A percentile compares a stretch with the other conserved stretches of the same genome.
These are phyloP conservation scores for Metschnikowia lochheadii DNA, from an alignment of 805 yeast species.

Conservation along the genomic window DNA sequence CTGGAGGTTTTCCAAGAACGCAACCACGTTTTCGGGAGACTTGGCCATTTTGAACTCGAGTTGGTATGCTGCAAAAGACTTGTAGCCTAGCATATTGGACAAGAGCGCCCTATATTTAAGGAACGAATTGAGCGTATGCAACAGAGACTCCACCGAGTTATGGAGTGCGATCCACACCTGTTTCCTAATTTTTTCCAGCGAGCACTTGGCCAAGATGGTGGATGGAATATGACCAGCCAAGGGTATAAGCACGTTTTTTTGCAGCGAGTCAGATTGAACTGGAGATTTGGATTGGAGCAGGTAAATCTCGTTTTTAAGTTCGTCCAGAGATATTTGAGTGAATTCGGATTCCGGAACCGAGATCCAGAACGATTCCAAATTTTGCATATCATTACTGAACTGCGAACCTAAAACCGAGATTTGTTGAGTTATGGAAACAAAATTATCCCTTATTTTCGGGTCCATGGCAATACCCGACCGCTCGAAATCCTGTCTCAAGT, in stretches of 20 bases:
- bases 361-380: constrained; percentile 35
- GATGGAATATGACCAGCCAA: constrained; percentile 60
- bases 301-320: constrained; percentile 24
- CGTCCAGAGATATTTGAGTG: constrained; percentile 20
- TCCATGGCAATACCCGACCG: constrained; percentile 86
- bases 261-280: background rate
- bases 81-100: constrained; percentile 68
- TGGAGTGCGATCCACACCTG: constrained; percentile 74
- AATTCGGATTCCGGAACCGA: constrained; percentile 29
- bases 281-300: constrained; percentile 26
- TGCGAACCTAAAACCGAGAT: constrained; percentile 80
- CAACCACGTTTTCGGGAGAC: constrained; percentile 66
- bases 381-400: constrained; percentile 51
- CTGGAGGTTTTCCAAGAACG: constrained; percentile 62
- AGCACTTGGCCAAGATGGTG: constrained; percentile 56
- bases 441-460: constrained; percentile 57
- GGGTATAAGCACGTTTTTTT: constrained; percentile 22
- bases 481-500: constrained; percentile 79
- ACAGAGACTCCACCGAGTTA: constrained; percentile 59
- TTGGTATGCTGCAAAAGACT: constrained; percentile 74
- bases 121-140: constrained; percentile 53
- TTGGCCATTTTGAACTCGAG: constrained; percentile 88
- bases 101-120: constrained; percentile 63
- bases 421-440: constrained; percentile 73
- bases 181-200: constrained; percentile 54